Evolutionary conservation across 768 basidiomycete genomes (phyloP), one percentile per base, ranked within the genome.

Genomic region (Roridomyces roridus): DNA sequence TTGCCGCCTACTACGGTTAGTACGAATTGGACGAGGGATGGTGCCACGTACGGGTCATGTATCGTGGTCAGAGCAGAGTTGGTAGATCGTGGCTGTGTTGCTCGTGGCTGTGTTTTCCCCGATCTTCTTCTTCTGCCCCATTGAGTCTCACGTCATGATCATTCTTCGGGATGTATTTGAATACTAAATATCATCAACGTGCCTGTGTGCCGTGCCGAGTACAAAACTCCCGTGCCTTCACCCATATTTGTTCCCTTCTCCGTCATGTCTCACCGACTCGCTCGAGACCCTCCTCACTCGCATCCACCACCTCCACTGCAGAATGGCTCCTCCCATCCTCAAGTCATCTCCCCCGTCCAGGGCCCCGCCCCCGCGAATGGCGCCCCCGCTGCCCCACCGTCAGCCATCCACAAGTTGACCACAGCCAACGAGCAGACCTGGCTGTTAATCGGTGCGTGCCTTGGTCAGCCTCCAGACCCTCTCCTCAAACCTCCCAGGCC

Each of bases 381-480:
- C 14, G 62, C 68, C 23, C 65, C 77, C 34, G 61, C 72, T 12
- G 65, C 77, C 28, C 59, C 31, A 8, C 31, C 74, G 28, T 76
- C 71, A 58, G 83, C 86, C 48, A 85, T 92, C 57, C 85, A 89
- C 73, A 92, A 92, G 61, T 82, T 97, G 49, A 86, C 89, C 20
- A 77, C 81, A 31, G 92, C 94, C 46, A 96, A 97, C 73, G 95
- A 96, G 70, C 89, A 93, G 73, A 96, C 95, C 39, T 97, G 95
- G 95, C 85, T 95, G 60, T 77, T 96, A 65, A 95, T 96, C 72
- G 95, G 94, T 92, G 35, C 53, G 83, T 56, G 53, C 51, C 36
- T 53, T 48, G 46, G 44, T 47, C 17, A 47, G 59, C 31, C 46
- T 20, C 37, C 37, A 28, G 45, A 37, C 34, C 50, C 28, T 40